phyloP scores from a whole-genome alignment of 2,329 filamentous ascomycete genomes.

The Fusarium sp. region DNA sequence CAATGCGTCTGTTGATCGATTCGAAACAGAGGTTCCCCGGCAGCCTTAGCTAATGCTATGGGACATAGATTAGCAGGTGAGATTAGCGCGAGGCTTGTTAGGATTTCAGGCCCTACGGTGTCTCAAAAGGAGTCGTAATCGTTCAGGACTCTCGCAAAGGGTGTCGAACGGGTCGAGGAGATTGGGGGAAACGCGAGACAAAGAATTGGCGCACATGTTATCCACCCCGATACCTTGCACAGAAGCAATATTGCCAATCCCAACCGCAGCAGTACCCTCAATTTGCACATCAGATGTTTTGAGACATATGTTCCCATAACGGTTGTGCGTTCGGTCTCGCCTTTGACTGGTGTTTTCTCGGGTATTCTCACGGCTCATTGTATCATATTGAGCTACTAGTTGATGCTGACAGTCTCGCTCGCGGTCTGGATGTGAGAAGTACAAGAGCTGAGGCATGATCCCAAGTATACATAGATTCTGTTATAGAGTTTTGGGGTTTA shows the following conservation, averaged over 20 bases:
- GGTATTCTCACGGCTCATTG: fast-evolving
- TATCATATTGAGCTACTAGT: fast-evolving
- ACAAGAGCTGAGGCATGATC: background rate
- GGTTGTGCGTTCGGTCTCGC: fast-evolving
- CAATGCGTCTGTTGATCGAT: background rate
- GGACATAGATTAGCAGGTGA: no score
- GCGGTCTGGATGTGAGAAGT: fast-evolving
- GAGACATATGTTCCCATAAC: fast-evolving
- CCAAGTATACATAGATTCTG: fast-evolving
- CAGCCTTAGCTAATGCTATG: background rate
- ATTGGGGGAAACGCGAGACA: background rate
- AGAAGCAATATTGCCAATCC: background rate
- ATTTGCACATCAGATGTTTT: fast-evolving
- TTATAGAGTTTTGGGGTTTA: fast-evolving
- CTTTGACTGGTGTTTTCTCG: fast-evolving
- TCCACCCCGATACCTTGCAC: fast-evolving
- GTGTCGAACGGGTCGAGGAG: constrained; percentile 1
- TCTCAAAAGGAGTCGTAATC: background rate
- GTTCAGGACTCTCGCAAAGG: background rate
- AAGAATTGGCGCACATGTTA: background rate
- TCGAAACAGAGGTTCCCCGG: background rate
- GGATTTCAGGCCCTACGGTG: background rate
- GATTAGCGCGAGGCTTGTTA: fast-evolving
- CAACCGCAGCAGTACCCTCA: no score
- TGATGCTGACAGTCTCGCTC: background rate